Evolutionary conservation across 306 rosid species (phyloP).

Genomic region (Vicia sativa): DNA sequence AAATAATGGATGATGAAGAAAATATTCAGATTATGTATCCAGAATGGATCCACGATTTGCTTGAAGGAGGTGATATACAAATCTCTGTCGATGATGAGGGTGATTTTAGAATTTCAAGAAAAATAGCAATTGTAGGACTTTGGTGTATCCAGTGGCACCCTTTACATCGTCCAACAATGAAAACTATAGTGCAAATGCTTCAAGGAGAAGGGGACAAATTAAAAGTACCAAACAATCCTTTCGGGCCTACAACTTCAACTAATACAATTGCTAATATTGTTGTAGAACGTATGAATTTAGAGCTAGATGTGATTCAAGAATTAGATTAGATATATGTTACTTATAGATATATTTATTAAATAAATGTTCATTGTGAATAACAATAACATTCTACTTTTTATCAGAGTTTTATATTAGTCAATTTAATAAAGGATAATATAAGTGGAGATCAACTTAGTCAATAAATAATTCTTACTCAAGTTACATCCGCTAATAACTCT

Average conservation of each 20-base stretch:
- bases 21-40: background rate
- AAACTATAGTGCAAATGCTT: background rate
- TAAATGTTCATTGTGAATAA: no score
- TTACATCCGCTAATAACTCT: no score
- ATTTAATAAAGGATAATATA: no score
- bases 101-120: background rate
- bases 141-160: constrained; percentile 1
- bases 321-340: no score
- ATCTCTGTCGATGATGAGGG: background rate
- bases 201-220: background rate
- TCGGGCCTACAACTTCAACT: background rate
- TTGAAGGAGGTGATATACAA: background rate
- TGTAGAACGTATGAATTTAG: no score
- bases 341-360: no score
- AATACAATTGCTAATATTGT: no score
- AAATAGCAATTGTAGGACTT: background rate
- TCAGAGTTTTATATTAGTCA: no score
- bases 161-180: constrained; percentile 1
- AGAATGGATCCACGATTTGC: constrained; percentile 16
- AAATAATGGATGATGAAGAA: background rate
- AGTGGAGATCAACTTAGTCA: no score
- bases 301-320: no score
- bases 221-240: background rate
- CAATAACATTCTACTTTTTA: no score
- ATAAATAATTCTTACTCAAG: no score